A percentile compares a stretch with the other conserved stretches of the same genome.
Evolutionary conservation across 2,329 filamentous ascomycete genomes (phyloP).

Genomic region (Aureobasidium sp.): DNA sequence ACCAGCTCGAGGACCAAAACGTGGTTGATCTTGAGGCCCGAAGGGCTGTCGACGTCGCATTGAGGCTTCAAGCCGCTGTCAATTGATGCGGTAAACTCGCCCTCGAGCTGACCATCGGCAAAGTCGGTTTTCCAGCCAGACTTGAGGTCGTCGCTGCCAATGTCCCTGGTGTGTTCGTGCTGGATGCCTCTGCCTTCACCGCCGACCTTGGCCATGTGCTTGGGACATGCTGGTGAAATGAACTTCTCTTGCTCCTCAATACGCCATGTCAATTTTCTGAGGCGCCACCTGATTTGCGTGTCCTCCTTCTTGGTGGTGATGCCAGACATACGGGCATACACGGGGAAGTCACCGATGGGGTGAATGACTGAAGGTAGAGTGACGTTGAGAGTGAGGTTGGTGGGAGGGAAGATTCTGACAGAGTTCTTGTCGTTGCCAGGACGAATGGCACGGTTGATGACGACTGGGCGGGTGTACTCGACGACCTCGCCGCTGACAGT

Average conservation of each 20-base stretch:
- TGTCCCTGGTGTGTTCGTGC: constrained; percentile 67
- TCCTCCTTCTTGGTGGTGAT: constrained; percentile 63
- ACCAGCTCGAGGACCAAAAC: constrained; percentile 87
- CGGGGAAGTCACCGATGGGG: constrained; percentile 73
- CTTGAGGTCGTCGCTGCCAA: constrained; percentile 77
- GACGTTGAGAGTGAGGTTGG: constrained; percentile 81
- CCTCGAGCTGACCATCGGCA: constrained; percentile 61
- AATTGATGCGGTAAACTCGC: constrained; percentile 66
- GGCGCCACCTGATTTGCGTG: constrained; percentile 73
- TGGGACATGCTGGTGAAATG: constrained; percentile 70
- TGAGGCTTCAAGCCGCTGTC: constrained; percentile 57
- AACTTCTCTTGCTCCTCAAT: constrained; percentile 82
- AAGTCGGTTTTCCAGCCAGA: constrained; percentile 84
- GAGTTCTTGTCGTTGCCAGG: constrained; percentile 79
- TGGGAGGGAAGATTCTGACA: constrained; percentile 90
- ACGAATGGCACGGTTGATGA: constrained; percentile 72
- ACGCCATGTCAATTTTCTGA: constrained; percentile 87
- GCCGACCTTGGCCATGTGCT: constrained; percentile 61
- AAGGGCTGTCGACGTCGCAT: constrained; percentile 68
- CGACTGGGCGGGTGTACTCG: constrained; percentile 59
- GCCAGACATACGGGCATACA: constrained; percentile 78
- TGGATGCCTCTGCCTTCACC: constrained; percentile 62
- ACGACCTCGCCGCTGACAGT: constrained; percentile 55
- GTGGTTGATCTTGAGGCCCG: constrained; percentile 74
- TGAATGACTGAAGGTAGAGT: constrained; percentile 78